These are phyloP conservation scores for Leucaena leucocephala DNA, from an alignment of 306 rosid species.

Conservation along the genomic window DNA sequence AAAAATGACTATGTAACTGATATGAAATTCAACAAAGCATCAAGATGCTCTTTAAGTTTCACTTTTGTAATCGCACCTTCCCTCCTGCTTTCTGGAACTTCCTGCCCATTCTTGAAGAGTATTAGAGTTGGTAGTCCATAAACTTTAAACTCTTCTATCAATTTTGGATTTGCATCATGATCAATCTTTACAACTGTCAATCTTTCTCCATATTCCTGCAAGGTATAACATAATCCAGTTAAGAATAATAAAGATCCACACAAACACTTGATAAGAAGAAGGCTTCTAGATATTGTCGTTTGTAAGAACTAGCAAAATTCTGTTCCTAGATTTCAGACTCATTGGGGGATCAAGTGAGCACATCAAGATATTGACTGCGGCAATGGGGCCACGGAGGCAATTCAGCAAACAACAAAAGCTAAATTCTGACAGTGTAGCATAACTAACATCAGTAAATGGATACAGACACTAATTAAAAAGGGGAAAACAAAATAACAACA, in stretches of 20 bases:
- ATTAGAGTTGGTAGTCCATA: conserved; percentile 81
- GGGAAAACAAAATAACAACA: not conserved
- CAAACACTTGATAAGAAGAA: conserved; percentile 7
- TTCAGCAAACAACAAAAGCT: not conserved
- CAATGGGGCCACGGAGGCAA: not conserved
- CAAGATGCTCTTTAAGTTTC: conserved; percentile 72
- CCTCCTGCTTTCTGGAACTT: conserved; percentile 79
- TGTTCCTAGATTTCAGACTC: not conserved
- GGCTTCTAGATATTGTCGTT: not conserved
- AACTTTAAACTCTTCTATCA: conserved; percentile 75
- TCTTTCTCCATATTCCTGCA: conserved; percentile 80
- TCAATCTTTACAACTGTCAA: conserved; percentile 78
- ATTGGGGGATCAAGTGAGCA: not conserved
- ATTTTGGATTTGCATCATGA: conserved; percentile 76
- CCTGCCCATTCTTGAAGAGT: conserved; percentile 76
- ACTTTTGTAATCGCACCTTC: conserved; percentile 86
- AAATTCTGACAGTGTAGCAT: no score
- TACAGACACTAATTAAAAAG: not conserved
- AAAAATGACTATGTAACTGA: conserved; percentile 53
- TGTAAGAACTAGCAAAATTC: not conserved
- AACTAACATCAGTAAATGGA: not conserved
- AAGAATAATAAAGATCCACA: conserved; percentile 17
- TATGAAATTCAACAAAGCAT: conserved; percentile 62
- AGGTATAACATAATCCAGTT: conserved; percentile 2
- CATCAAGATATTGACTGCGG: not conserved